phyloP scores from a whole-genome alignment of 2,329 filamentous ascomycete species.

The Aureobasidium lini region DNA sequence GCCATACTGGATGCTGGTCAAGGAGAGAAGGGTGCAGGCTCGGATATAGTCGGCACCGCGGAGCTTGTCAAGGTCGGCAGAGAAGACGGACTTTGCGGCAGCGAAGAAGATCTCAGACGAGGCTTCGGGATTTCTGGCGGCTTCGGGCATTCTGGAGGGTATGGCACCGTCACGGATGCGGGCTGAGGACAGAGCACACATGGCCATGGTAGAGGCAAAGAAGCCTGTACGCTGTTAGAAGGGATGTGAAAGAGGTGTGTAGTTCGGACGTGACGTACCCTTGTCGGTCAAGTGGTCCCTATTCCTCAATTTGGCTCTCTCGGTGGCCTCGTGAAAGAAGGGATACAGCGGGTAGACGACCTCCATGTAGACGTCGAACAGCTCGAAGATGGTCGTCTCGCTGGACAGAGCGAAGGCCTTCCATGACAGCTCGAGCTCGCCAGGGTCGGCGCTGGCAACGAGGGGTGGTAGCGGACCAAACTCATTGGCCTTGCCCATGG shows the following conservation, averaged over 20 bases:
- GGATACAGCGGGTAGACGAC: constrained; percentile 48
- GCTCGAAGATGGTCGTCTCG: constrained; percentile 33
- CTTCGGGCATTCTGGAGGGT: constrained; percentile 29
- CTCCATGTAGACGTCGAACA: constrained; percentile 45
- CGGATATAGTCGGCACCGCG: constrained; percentile 37
- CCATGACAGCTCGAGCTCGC: constrained; percentile 30
- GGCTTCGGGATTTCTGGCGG: constrained; percentile 24
- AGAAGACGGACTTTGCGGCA: constrained; percentile 36
- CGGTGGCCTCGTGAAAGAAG: constrained; percentile 43
- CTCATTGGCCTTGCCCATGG: constrained; percentile 3
- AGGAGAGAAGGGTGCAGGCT: constrained; percentile 41
- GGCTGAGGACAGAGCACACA: constrained; percentile 43
- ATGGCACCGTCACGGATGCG: constrained; percentile 45
- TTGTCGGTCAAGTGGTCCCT: constrained; percentile 37
- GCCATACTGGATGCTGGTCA: constrained; percentile 46
- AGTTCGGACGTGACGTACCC: neutral
- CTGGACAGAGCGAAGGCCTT: constrained; percentile 35
- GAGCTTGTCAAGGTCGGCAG: constrained; percentile 29
- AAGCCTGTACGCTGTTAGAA: constrained; percentile 19
- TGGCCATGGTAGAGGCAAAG: constrained; percentile 46
- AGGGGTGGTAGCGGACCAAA: neutral
- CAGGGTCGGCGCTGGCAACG: constrained; percentile 14
- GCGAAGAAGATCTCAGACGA: constrained; percentile 39
- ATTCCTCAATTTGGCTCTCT: constrained; percentile 33
- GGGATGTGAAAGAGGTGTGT: too few relatives aligned